A percentile compares a stretch with the other conserved stretches of the same genome.
Evolutionary conservation across 2,329 filamentous ascomycete species (phyloP).

Genomic region (Fusarium sp.): DNA sequence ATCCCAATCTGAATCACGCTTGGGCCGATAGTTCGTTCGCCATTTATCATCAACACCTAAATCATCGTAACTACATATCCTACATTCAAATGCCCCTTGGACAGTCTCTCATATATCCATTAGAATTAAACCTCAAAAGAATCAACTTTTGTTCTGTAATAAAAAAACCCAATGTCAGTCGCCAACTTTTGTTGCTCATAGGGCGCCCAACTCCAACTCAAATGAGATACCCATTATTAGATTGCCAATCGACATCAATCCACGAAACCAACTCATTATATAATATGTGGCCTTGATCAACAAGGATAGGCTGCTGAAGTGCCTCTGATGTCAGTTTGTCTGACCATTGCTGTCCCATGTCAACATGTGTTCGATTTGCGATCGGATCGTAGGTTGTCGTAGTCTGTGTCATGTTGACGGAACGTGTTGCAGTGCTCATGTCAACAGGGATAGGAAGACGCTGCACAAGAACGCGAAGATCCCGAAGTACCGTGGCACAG

Average conservation of each 20-base stretch:
- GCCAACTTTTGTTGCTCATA: neutral
- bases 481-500: conserved; percentile 51
- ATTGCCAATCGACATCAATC: conserved; percentile 51
- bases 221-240: conserved; percentile 43
- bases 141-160: neutral
- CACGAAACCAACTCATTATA: conserved; percentile 51
- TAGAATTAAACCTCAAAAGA: neutral
- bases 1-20: neutral
- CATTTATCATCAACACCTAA: neutral
- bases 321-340: conserved; percentile 31
- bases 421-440: neutral
- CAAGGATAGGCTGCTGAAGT: conserved; percentile 40
- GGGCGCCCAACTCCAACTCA: conserved; percentile 1
- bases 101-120: neutral
- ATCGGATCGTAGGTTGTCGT: conserved; percentile 32
- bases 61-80: neutral
- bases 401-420: conserved; percentile 12
- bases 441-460: conserved; percentile 44
- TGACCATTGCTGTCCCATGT: conserved; percentile 37
- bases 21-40: neutral
- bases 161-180: neutral
- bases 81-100: neutral
- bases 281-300: conserved; percentile 46
- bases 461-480: conserved; percentile 50
- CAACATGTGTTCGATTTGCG: conserved; percentile 25